Conservation (phyloP, 441 rosid species). For the Arabidopsis lyrata region DNA sequence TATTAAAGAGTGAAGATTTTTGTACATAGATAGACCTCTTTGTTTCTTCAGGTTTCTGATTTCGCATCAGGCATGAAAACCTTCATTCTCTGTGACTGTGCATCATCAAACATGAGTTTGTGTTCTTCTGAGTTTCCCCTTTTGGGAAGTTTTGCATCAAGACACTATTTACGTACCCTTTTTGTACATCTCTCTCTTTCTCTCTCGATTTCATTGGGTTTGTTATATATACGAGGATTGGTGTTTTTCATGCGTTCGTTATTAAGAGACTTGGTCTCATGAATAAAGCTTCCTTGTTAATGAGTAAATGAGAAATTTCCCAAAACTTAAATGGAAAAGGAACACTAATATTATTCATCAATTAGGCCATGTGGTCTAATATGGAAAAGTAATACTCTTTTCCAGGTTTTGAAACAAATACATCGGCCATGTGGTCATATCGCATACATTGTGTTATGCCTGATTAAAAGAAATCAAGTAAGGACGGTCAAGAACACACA, state of each 20-base stretch:
- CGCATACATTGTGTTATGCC: not conserved
- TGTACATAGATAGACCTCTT: conserved; percentile 45
- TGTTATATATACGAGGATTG: conserved; percentile 25
- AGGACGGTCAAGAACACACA: not conserved
- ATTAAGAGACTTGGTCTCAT: conserved; percentile 29
- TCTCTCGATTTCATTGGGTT: conserved; percentile 13
- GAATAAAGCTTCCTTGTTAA: conserved; percentile 1
- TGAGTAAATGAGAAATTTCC: too few relatives aligned
- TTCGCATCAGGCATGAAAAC: conserved; percentile 31
- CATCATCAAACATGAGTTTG: conserved; percentile 34
- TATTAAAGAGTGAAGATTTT: conserved; percentile 20
- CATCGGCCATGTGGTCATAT: not conserved
- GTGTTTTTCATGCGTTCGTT: conserved; percentile 14
- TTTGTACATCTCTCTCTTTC: conserved; percentile 28
- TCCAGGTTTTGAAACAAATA: not conserved
- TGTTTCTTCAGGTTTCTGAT: conserved; percentile 41
- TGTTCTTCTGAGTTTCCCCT: conserved; percentile 39
- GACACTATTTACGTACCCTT: conserved; percentile 21
- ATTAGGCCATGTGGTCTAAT: too few relatives aligned
- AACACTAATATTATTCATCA: not conserved
- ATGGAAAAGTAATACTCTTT: not conserved
- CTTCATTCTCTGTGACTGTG: conserved; percentile 31
- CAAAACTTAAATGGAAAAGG: not conserved
- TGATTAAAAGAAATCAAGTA: not conserved
- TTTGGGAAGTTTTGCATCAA: conserved; percentile 46